Evolutionary conservation across 2,329 filamentous ascomycete species (phyloP).

Genomic region (Colletotrichum euphorbiae): DNA sequence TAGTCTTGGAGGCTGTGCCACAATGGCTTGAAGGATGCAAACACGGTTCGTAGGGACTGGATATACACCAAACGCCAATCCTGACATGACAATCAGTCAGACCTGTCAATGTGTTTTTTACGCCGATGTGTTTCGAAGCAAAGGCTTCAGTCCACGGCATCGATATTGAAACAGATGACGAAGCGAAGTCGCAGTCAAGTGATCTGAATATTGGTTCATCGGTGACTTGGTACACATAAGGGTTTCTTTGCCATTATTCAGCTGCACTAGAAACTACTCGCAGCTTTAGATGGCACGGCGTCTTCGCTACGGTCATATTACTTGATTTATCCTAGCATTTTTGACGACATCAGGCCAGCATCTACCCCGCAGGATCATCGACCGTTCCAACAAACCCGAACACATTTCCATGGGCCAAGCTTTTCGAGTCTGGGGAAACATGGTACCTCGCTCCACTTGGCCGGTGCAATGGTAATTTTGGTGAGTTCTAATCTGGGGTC

Average conservation of each 20-base stretch:
- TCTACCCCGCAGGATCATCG: slow-evolving; percentile 29
- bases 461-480: slow-evolving; percentile 3
- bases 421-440: neutral
- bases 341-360: slow-evolving; percentile 12
- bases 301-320: too few relatives aligned
- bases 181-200: too few relatives aligned
- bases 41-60: neutral
- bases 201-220: too few relatives aligned
- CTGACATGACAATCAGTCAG: neutral
- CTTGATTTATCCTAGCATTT: neutral
- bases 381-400: neutral
- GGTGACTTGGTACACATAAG: too few relatives aligned
- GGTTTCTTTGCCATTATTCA: too few relatives aligned
- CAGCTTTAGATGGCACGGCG: too few relatives aligned
- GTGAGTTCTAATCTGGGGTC: slow-evolving; percentile 3
- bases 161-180: too few relatives aligned
- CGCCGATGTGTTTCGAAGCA: too few relatives aligned
- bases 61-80: slow-evolving; percentile 3
- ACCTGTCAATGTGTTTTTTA: too few relatives aligned
- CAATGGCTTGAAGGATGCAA: neutral
- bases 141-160: too few relatives aligned
- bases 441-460: slow-evolving; percentile 21
- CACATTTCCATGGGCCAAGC: slow-evolving; percentile 9
- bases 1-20: slow-evolving; percentile 4
- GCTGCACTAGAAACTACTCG: too few relatives aligned